These are phyloP conservation scores for Pseudogymnoascus sp. DNA, from an alignment of 2,329 filamentous ascomycete genomes.

Conservation along the genomic window DNA sequence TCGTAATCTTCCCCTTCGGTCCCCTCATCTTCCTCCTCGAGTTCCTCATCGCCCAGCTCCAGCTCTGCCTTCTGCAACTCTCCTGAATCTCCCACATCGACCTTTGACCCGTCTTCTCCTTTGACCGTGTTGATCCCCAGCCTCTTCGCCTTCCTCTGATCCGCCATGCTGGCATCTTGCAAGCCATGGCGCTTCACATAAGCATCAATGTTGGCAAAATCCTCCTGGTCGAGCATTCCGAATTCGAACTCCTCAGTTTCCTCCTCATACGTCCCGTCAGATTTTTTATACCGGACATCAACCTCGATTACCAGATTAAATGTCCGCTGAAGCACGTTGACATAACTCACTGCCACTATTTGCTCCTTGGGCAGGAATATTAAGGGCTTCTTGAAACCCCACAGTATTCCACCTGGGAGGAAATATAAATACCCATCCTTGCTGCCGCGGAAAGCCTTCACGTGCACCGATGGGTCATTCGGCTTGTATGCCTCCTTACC, in stretches of 20 bases:
- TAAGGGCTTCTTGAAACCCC: conserved; percentile 64
- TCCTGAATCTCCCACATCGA: conserved; percentile 33
- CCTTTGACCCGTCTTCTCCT: conserved; percentile 34
- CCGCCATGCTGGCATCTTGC: conserved; percentile 61
- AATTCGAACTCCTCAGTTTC: conserved; percentile 57
- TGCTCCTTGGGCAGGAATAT: conserved; percentile 55
- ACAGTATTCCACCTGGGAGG: conserved; percentile 57
- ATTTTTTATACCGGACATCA: conserved; percentile 24
- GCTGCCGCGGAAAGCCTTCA: conserved; percentile 58
- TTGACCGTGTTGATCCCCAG: conserved; percentile 46
- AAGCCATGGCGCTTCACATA: conserved; percentile 55
- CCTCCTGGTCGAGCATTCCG: conserved; percentile 61
- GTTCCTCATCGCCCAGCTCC: conserved; percentile 34
- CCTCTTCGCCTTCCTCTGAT: conserved; percentile 57
- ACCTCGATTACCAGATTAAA: conserved; percentile 62
- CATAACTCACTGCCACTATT: conserved; percentile 58
- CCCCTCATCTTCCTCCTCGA: conserved; percentile 54
- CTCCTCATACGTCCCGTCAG: conserved; percentile 34
- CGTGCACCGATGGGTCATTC: conserved; percentile 55
- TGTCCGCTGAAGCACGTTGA: conserved; percentile 58
- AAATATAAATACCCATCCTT: conserved; percentile 65
- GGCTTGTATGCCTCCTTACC: conserved; percentile 49
- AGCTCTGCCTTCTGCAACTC: conserved; percentile 27
- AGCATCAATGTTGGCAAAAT: conserved; percentile 56
- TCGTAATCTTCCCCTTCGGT: conserved; percentile 61